A percentile compares a stretch with the other conserved stretches of the same genome.
These are phyloP conservation scores for Leishmania arabica DNA, from an alignment of 208 protist species.

Conservation along the genomic window DNA sequence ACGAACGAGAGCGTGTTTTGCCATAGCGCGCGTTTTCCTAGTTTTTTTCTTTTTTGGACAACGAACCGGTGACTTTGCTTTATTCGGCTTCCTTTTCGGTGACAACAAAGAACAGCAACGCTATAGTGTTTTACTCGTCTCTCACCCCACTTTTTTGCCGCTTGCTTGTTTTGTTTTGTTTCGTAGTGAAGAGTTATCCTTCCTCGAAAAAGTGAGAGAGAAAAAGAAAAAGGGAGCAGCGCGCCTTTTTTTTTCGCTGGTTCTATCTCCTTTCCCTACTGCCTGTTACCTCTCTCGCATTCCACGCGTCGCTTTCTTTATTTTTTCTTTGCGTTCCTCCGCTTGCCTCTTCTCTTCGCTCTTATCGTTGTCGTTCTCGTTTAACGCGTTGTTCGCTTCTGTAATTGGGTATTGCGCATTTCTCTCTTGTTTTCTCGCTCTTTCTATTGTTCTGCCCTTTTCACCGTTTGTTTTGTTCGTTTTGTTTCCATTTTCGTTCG, in stretches of 20 bases:
- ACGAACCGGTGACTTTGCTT: not conserved
- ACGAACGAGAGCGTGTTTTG: not conserved
- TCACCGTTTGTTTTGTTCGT: not conserved
- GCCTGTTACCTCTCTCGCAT: not conserved
- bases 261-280: not conserved
- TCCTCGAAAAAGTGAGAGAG: not conserved
- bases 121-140: not conserved
- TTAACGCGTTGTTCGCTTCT: not conserved
- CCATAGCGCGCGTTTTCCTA: not conserved
- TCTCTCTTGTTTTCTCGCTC: not conserved
- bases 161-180: not conserved
- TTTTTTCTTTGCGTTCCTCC: no score
- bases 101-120: not conserved
- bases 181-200: not conserved
- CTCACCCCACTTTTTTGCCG: not conserved
- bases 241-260: not conserved
- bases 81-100: not conserved
- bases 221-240: not conserved
- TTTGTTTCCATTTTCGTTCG: not conserved
- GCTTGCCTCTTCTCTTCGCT: not conserved
- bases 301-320: not conserved
- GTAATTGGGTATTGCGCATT: no score
- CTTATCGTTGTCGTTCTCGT: not conserved
- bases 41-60: not conserved
- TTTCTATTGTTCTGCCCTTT: not conserved